Evolutionary conservation across 306 rosid species (phyloP), one percentile per base, ranked within the genome.

Genomic region (Corylus avellana): DNA sequence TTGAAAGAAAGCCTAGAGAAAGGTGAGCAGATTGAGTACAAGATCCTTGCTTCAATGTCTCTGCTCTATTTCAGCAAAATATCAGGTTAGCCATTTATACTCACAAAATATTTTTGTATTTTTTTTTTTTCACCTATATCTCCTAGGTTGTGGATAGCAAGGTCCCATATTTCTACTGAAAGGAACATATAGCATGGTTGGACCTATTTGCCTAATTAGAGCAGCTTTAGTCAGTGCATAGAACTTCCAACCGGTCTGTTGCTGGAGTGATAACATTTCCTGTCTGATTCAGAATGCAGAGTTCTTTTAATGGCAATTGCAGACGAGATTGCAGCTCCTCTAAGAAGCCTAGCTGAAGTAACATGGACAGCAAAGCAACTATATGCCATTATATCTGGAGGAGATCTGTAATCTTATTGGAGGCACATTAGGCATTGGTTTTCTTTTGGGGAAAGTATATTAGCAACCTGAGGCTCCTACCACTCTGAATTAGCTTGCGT

Each of bases 41-140:
- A 83, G 77, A 79, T 84, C 81, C 91, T 94, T 82, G 92, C 96
- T 80, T 85, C 97, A 29, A 69, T 82, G 85, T 87, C 89, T 77
- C 86, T 94, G 80, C 88, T 90, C 80, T 88, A 90, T 84, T 88
- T 94, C 87, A 92, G 91, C 87, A 87, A 88, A 85, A 91, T 85
- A 51, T 82, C 98, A 79, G 98, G 97, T 94, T 76, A 18, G 77
- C 32, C 77, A n/a, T 49, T 18, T 18, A 39, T 18, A 37, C 44
- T 32, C n/a, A 4, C 16, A 3, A 18, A 64, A 7, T 5, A 22
- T 20, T 8, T 59, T 22, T 59, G 13, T 25, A 59, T 20, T 20
- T 22, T 58, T 57, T n/a, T n/a, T 58, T 58, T 12, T 9, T 27
- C 6, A 1, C 64, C 12, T 59, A 59, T 22, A 12, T 63, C 70